Base-by-base conservation (phyloP, 2,329 filamentous ascomycete genomes). In the Stagonosporopsis chrysanthemi region DNA sequence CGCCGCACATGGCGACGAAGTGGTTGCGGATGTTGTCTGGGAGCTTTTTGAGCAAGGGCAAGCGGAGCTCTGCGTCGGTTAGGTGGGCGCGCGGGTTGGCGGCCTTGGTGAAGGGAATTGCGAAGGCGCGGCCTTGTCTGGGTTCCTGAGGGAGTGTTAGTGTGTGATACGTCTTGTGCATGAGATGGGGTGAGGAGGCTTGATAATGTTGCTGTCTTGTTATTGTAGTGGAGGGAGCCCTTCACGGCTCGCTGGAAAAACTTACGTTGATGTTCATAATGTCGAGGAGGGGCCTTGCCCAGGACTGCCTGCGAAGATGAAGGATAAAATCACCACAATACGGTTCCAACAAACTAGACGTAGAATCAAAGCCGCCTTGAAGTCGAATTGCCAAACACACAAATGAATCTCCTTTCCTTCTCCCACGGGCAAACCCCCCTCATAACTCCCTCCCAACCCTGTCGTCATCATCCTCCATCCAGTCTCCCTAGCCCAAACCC, bases 1-100 rank as follows among this genome's bases (percentile, higher is more conserved):
- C 76, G 51, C 75, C 75, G 38, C 59, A 64, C 61, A 65, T 65
- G 40, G 63, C 61, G 28, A 65, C 51, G 29, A 66, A 58, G 48
- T 61, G 55, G 31, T 63, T 65, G 28, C 60, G 58, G 26, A 65
- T 38, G 3, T 44, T 58, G 29, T 62, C 56, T 8, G 61, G 59
- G 0, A 64, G 50, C 3, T 47, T 55, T 28, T 58, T 56, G 8
- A 64, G 24, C 1, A 53, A 38, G 4, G 61, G 59, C 3, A 64
- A 22, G 35, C 61, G 61, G 8, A 62, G 50, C 17, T 64, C 61
- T 12, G 46, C 33, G 38, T 64, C 59, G 22, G 51, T 46, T 12
- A 64, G 14, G 7, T 60, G 39, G 15, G 56, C 52, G 14, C 47
- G 60, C 0, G 61, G 59, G 7, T 64, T 23, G 22, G 59, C 61